A percentile compares a stretch with the other conserved stretches of the same genome.
These are phyloP conservation scores for Hericium rajendrae DNA, from an alignment of 768 basidiomycete species.

Conservation along the genomic window DNA sequence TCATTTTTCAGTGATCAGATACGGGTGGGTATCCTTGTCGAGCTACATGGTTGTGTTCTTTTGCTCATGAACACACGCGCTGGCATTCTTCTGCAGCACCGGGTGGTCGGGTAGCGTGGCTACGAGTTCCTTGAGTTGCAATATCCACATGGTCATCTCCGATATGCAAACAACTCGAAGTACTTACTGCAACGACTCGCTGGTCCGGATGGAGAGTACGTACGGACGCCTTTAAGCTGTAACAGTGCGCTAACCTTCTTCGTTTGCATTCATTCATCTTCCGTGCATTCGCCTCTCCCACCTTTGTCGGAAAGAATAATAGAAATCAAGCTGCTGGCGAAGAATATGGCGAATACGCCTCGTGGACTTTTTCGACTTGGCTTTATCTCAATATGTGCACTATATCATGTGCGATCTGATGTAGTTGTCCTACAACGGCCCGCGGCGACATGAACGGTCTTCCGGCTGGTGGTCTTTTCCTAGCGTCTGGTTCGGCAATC, in stretches of 20 bases:
- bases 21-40: conserved; percentile 30
- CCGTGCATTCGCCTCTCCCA: not conserved
- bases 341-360: not conserved
- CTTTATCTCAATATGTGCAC: not conserved
- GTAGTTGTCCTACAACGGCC: not conserved
- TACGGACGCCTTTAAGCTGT: conserved; percentile 10
- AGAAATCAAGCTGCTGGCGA: not conserved
- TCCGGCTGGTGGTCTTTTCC: not conserved
- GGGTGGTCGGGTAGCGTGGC: conserved; percentile 97
- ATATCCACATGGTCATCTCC: conserved; percentile 90
- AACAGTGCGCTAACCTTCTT: not conserved
- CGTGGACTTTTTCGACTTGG: not conserved
- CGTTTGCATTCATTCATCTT: not conserved
- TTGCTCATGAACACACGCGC: conserved; percentile 21
- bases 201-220: conserved; percentile 98
- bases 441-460: not conserved
- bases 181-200: conserved; percentile 84
- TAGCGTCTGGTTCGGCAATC: not conserved
- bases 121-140: conserved; percentile 99
- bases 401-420: not conserved
- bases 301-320: not conserved
- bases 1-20: conserved; percentile 25
- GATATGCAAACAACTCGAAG: conserved; percentile 98
- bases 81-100: conserved; percentile 41
- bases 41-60: not conserved